Evolutionary conservation across 2,329 filamentous ascomycete genomes (phyloP).

Genomic region (Fusarium pseudonygamai): DNA sequence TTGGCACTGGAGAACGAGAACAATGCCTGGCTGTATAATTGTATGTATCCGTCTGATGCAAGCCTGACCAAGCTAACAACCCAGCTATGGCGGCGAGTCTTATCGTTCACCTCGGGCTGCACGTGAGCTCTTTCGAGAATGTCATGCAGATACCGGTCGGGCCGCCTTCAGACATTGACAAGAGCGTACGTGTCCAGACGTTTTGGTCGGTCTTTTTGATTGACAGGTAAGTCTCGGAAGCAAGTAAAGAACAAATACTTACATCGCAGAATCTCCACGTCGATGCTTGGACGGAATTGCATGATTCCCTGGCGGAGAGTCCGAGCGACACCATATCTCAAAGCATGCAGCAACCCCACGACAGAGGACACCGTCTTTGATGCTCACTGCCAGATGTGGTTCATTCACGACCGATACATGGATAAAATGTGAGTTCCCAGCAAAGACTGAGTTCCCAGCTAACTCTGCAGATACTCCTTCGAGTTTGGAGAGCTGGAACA

Average conservation of each 20-base stretch:
- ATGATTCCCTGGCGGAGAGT: background rate
- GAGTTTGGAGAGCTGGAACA: background rate
- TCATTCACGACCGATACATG: background rate
- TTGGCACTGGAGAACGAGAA: background rate
- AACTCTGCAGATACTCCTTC: background rate
- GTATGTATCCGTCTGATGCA: background rate
- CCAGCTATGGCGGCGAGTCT: background rate
- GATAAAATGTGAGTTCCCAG: background rate
- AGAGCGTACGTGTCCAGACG: background rate
- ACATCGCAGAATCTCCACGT: background rate
- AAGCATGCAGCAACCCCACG: background rate
- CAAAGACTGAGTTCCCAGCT: background rate
- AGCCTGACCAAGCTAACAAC: background rate
- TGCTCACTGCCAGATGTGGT: background rate
- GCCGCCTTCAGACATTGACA: background rate
- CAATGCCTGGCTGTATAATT: background rate
- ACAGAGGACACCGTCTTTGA: background rate
- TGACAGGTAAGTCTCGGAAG: background rate
- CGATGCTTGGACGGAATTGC: background rate
- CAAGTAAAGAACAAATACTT: rapidly evolving
- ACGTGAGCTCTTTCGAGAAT: background rate
- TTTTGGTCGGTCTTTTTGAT: background rate
- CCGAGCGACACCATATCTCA: background rate
- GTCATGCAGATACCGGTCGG: background rate
- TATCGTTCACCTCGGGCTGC: background rate